These are phyloP conservation scores for Polychaeton citri DNA, from an alignment of 2,329 filamentous ascomycete genomes.

Conservation along the genomic window DNA sequence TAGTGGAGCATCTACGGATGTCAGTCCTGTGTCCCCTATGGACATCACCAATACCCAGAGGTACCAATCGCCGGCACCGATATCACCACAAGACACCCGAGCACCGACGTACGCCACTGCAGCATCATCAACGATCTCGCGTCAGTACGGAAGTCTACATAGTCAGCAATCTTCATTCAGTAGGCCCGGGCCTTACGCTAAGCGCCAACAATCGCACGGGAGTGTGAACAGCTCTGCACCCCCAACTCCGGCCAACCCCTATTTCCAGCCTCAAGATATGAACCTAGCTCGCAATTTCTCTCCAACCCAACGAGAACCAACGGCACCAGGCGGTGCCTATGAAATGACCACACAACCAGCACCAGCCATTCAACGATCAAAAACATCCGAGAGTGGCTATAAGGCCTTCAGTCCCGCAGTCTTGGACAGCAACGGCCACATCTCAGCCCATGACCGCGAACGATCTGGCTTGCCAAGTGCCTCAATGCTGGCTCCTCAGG, in stretches of 20 bases:
- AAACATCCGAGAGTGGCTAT: slow-evolving; percentile 12
- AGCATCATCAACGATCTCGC: background rate
- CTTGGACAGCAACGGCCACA: background rate
- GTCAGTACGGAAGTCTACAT: slow-evolving; percentile 10
- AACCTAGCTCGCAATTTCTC: slow-evolving; percentile 9
- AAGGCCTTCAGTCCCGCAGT: slow-evolving; percentile 19
- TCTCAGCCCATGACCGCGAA: background rate
- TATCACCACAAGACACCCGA: slow-evolving; percentile 8
- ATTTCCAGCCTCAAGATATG: slow-evolving; percentile 6
- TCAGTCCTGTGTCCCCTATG: slow-evolving; percentile 1
- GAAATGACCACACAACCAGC: slow-evolving; percentile 17
- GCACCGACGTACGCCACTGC: slow-evolving; percentile 3
- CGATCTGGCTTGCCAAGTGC: background rate
- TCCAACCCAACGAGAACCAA: slow-evolving; percentile 5
- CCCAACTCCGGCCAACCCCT: background rate
- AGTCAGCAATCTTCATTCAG: slow-evolving; percentile 13
- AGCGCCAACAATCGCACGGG: background rate
- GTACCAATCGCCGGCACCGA: background rate
- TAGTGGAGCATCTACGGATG: slow-evolving; percentile 8
- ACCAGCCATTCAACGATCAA: slow-evolving; percentile 3
- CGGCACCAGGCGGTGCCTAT: slow-evolving; percentile 13
- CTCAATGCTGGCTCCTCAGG: background rate
- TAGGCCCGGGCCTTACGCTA: slow-evolving; percentile 4
- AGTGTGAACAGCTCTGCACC: background rate
- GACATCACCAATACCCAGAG: background rate